Evolutionary conservation across 768 basidiomycete species (phyloP).

Genomic region (Suillus hirtellus): DNA sequence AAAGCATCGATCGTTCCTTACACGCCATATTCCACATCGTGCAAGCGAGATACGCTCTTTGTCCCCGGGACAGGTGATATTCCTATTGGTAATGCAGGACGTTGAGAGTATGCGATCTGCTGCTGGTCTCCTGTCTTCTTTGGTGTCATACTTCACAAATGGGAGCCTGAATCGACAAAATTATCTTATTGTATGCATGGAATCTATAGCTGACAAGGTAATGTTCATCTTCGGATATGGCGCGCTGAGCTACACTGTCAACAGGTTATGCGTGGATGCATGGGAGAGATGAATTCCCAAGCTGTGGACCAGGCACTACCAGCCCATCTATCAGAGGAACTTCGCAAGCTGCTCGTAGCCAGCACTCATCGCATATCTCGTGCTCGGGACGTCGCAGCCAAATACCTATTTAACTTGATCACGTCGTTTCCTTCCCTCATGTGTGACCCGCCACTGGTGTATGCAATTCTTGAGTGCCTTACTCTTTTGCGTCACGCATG

Average conservation of each 20-base stretch:
- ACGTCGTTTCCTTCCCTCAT: conserved; percentile 92
- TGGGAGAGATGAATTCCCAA: conserved; percentile 67
- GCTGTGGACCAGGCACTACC: conserved; percentile 83
- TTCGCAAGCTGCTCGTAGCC: conserved; percentile 70
- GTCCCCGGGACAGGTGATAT: conserved; percentile 81
- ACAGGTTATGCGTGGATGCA: conserved; percentile 79
- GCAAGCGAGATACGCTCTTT: conserved; percentile 70
- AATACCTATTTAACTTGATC: conserved; percentile 82
- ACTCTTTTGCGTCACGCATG: conserved; percentile 86
- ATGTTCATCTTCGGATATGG: conserved; percentile 10
- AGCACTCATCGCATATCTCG: conserved; percentile 84
- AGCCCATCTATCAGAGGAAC: conserved; percentile 62
- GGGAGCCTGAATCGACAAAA: conserved; percentile 75
- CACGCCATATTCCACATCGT: conserved; percentile 64
- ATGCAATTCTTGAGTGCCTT: conserved; percentile 86
- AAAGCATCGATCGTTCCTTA: conserved; percentile 65
- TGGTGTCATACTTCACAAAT: conserved; percentile 88
- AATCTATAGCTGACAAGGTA: conserved; percentile 84
- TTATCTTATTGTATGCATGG: conserved; percentile 74
- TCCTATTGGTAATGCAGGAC: conserved; percentile 83
- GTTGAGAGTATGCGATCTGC: conserved; percentile 86
- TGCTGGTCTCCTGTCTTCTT: conserved; percentile 73
- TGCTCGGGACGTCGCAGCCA: conserved; percentile 78
- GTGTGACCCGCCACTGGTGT: conserved; percentile 87
- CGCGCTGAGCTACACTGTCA: conserved; percentile 5